Conservation (phyloP, 768 basidiomycete species). For the Podaxis mareebaensis region DNA sequence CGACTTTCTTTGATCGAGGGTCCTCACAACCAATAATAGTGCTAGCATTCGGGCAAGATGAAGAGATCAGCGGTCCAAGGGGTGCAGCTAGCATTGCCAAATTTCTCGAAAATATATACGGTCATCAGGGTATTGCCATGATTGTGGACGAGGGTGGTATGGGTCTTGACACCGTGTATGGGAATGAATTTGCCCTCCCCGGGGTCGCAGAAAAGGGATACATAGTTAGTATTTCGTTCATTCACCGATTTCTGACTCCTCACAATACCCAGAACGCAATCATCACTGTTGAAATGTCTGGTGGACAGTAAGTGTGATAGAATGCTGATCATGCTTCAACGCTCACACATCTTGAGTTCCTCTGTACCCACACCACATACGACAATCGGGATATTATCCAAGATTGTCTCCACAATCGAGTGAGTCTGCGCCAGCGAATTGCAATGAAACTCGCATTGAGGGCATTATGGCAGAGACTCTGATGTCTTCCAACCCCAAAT, state of each 20-base stretch:
- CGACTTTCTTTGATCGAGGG: neutral
- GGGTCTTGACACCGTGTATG: constrained; percentile 26
- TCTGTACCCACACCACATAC: constrained; percentile 29
- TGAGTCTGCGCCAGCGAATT: constrained; percentile 9
- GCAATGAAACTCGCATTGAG: neutral
- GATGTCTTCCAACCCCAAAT: constrained; percentile 26
- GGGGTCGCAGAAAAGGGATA: constrained; percentile 35
- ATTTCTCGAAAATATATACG: constrained; percentile 25
- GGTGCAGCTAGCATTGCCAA: constrained; percentile 29
- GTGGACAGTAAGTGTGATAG: constrained; percentile 29
- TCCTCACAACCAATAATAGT: constrained; percentile 18
- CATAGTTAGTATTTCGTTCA: constrained; percentile 20
- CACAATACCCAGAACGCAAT: constrained; percentile 24
- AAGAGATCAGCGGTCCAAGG: constrained; percentile 32
- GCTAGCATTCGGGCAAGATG: constrained; percentile 34
- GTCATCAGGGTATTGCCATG: constrained; percentile 30
- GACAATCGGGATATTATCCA: constrained; percentile 32
- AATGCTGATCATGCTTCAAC: neutral
- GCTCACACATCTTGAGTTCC: constrained; percentile 21
- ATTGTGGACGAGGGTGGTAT: constrained; percentile 35
- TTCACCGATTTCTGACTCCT: neutral
- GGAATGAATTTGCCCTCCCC: constrained; percentile 29
- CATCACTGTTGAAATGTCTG: constrained; percentile 30
- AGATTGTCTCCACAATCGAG: constrained; percentile 31
- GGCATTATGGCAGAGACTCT: constrained; percentile 23